phyloP scores from a whole-genome alignment of 2,329 filamentous ascomycete genomes.

The Epichloe sp. region DNA sequence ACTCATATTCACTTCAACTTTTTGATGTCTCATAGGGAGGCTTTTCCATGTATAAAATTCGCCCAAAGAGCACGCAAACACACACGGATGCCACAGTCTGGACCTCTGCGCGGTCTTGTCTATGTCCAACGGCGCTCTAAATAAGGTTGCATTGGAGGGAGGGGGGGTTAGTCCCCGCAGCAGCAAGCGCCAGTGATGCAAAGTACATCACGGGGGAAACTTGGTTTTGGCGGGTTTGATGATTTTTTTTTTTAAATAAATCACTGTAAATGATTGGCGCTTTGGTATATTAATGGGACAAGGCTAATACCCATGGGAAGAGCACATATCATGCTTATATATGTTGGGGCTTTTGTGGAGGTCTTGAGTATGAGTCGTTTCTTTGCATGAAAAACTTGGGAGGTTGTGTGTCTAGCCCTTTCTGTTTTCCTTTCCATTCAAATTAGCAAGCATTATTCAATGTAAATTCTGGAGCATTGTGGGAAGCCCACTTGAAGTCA shows the following conservation, averaged over 20 bases:
- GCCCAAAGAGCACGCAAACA: neutral
- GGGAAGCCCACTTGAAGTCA: neutral
- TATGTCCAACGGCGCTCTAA: neutral
- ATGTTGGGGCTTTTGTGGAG: neutral
- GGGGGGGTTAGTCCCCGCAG: neutral
- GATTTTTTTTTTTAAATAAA: neutral
- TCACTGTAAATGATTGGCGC: constrained; percentile 4
- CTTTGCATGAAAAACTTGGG: neutral
- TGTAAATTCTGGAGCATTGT: neutral
- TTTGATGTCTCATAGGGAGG: neutral
- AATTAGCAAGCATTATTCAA: constrained; percentile 1
- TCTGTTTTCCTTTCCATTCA: neutral
- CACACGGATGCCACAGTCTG: neutral
- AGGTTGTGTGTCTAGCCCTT: neutral
- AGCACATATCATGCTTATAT: neutral
- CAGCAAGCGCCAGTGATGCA: neutral
- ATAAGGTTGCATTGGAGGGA: neutral
- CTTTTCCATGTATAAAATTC: neutral
- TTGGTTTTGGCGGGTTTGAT: neutral
- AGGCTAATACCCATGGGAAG: constrained; percentile 3
- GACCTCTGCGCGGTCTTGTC: neutral
- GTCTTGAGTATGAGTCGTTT: neutral
- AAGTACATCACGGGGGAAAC: neutral
- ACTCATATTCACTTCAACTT: neutral
- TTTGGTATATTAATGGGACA: neutral